These are phyloP conservation scores for Conticribra weissflogii DNA, from an alignment of 108 stramenopile genomes.

Conservation along the genomic window DNA sequence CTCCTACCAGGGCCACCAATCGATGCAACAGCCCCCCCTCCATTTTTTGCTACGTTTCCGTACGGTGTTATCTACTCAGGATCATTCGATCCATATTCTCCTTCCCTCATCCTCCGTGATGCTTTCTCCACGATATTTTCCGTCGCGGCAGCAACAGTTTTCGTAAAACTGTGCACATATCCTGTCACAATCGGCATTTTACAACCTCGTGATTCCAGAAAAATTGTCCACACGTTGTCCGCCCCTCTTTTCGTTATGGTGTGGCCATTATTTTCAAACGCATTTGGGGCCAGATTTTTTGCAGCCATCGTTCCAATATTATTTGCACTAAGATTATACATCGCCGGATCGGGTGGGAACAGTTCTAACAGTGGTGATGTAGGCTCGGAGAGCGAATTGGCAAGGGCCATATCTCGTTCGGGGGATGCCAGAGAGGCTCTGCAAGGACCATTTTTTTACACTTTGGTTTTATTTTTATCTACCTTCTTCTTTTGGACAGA, in stretches of 20 bases:
- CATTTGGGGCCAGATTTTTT: constrained; percentile 65
- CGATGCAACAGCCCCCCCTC: constrained; percentile 34
- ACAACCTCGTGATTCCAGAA: constrained; percentile 65
- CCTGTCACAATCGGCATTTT: constrained; percentile 46
- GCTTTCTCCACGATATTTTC: constrained; percentile 48
- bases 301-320: constrained; percentile 62
- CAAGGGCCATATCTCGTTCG: constrained; percentile 67
- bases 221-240: constrained; percentile 75
- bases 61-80: constrained; percentile 31
- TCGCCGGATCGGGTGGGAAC: constrained; percentile 53
- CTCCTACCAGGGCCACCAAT: constrained; percentile 37
- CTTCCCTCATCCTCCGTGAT: constrained; percentile 59
- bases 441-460: constrained; percentile 85
- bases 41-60: constrained; percentile 24
- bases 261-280: constrained; percentile 79
- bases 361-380: not conserved
- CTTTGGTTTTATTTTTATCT: constrained; percentile 52
- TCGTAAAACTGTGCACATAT: constrained; percentile 57
- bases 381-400: constrained; percentile 57
- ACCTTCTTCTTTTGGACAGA: constrained; percentile 74
- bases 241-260: constrained; percentile 74
- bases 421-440: constrained; percentile 72
- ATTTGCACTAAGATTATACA: constrained; percentile 56
- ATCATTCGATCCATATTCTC: constrained; percentile 38
- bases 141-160: constrained; percentile 51